These are phyloP conservation scores for Hyaloraphidium curvatum DNA, from an alignment of 192 early-diverging fungal species.

Conservation along the genomic window DNA sequence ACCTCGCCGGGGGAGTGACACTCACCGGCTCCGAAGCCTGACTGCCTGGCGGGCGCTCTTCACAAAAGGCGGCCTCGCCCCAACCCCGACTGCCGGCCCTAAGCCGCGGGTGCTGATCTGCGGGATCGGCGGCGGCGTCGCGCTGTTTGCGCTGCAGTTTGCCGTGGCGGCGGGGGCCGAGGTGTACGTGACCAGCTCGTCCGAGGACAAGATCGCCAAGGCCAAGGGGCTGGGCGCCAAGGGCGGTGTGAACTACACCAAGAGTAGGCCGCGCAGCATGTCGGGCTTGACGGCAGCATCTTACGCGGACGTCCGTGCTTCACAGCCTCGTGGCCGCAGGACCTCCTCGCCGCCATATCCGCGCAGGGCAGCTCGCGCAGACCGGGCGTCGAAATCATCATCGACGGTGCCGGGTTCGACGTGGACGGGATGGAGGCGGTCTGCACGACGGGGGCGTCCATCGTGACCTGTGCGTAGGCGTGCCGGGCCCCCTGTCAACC, in stretches of 20 bases:
- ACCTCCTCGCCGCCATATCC: neutral
- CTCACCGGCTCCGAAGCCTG: slow-evolving; percentile 11
- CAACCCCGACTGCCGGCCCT: too few species aligned
- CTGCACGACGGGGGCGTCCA: too few species aligned
- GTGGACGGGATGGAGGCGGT: neutral
- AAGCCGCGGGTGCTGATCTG: slow-evolving; percentile 39
- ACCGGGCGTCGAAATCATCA: slow-evolving; percentile 12
- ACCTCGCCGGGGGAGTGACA: too few species aligned
- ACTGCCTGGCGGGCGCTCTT: slow-evolving; percentile 35
- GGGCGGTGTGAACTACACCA: slow-evolving; percentile 48
- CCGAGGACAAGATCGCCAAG: slow-evolving; percentile 33
- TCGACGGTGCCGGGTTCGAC: slow-evolving; percentile 48
- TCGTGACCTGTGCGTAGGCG: too few species aligned
- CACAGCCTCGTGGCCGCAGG: neutral
- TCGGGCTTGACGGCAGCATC: neutral
- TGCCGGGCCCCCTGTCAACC: too few species aligned
- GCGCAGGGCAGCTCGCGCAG: neutral
- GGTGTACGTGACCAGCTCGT: slow-evolving; percentile 51
- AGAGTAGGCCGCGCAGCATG: slow-evolving; percentile 17
- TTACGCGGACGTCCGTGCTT: neutral
- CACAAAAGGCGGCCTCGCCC: too few species aligned
- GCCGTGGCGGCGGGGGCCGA: slow-evolving; percentile 43
- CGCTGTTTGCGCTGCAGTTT: slow-evolving; percentile 42
- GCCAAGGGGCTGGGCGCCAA: slow-evolving; percentile 42
- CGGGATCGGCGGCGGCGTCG: slow-evolving; percentile 7